Conservation (phyloP, 2,329 filamentous ascomycete species). For the Huntiella omanensis region DNA sequence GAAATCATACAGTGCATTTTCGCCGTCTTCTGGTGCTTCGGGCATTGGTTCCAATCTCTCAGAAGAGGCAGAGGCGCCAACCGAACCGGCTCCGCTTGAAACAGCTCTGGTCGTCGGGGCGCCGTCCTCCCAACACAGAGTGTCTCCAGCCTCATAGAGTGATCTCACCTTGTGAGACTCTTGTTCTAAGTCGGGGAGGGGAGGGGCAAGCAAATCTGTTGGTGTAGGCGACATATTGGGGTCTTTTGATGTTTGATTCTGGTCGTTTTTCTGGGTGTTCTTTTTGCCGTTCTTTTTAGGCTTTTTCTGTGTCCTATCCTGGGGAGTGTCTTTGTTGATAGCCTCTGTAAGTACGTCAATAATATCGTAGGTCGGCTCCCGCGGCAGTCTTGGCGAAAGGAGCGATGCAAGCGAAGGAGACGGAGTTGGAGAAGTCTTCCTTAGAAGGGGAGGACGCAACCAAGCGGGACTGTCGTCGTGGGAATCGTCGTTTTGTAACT, state of each 20-base stretch:
- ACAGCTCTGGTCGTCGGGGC: background rate
- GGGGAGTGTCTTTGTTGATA: background rate
- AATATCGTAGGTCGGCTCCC: constrained; percentile 8
- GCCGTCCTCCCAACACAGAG: constrained; percentile 33
- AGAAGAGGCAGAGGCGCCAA: constrained; percentile 16
- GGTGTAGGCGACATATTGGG: constrained; percentile 16
- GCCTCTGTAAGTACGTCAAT: constrained; percentile 5
- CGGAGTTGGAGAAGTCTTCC: constrained; percentile 9
- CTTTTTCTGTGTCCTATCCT: background rate
- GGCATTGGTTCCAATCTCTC: constrained; percentile 30
- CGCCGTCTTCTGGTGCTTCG: constrained; percentile 32
- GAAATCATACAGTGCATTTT: constrained; percentile 14
- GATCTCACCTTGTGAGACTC: constrained; percentile 50
- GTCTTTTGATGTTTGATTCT: background rate
- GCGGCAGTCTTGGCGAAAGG: background rate
- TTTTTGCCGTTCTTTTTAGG: background rate
- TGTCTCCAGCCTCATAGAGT: constrained; percentile 40
- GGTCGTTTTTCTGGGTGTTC: background rate
- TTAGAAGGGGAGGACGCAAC: constrained; percentile 3
- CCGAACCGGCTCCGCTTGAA: background rate
- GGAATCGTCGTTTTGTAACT: no score
- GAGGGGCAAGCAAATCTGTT: constrained; percentile 33
- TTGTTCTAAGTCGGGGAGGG: constrained; percentile 31
- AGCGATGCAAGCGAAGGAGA: constrained; percentile 8
- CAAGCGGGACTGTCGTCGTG: background rate